These are phyloP conservation scores for Serendipita sp. DNA, from an alignment of 768 basidiomycete species.

Conservation along the genomic window DNA sequence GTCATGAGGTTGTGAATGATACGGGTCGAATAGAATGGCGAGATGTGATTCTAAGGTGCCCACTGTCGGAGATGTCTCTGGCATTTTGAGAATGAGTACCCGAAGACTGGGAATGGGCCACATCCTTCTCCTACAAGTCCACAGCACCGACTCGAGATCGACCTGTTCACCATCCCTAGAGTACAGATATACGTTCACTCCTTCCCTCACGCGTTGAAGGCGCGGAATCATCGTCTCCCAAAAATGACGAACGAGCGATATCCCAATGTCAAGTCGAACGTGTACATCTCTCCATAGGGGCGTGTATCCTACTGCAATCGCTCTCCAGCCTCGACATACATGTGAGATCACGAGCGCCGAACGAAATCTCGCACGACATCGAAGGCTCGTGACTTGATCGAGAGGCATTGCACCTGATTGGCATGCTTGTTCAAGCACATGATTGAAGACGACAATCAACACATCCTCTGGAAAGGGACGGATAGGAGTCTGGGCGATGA, in stretches of 20 bases:
- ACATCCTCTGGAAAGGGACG: not conserved
- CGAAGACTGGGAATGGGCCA: too few species aligned
- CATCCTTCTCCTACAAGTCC: too few species aligned
- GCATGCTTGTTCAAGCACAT: not conserved
- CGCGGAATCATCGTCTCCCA: not conserved
- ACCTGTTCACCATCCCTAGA: not conserved
- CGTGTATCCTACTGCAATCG: not conserved
- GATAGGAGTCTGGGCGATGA: not conserved
- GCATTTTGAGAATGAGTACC: too few species aligned
- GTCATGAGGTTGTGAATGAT: not conserved
- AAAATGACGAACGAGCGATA: not conserved
- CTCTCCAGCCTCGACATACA: not conserved
- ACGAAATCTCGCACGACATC: not conserved
- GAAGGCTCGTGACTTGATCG: not conserved
- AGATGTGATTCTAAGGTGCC: too few species aligned
- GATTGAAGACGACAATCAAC: not conserved
- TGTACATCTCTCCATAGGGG: not conserved
- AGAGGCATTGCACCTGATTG: not conserved
- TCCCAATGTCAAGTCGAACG: not conserved
- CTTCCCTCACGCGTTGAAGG: not conserved
- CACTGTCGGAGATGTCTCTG: too few species aligned
- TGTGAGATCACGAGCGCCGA: not conserved
- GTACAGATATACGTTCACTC: not conserved
- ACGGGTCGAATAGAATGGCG: too few species aligned
- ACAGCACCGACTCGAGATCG: not conserved